Percentiles rank a stretch among this genome's conserved stretches.
Evolutionary conservation across 2,329 filamentous ascomycete species (phyloP).

Genomic region (Geosmithia flava): DNA sequence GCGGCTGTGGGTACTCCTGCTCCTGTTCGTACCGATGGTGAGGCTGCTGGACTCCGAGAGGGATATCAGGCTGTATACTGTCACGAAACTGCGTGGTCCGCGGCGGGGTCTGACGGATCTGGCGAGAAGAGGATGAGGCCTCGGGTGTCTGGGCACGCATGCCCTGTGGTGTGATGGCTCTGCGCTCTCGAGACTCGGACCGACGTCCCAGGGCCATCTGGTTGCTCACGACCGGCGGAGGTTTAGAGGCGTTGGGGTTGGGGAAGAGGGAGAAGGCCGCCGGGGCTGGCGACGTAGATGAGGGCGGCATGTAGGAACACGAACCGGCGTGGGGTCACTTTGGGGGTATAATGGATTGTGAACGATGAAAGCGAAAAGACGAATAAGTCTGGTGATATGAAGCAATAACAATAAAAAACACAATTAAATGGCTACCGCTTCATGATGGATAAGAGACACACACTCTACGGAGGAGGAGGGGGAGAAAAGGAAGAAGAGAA

Average conservation of each 20-base stretch:
- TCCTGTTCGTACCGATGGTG: not conserved
- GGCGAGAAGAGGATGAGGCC: constrained; percentile 9
- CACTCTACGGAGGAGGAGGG: too few species aligned
- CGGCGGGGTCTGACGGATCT: constrained; percentile 10
- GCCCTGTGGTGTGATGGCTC: constrained; percentile 22
- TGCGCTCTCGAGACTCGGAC: constrained; percentile 22
- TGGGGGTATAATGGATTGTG: not conserved
- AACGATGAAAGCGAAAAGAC: not conserved
- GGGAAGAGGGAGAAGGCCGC: constrained; percentile 47
- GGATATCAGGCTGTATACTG: constrained; percentile 1
- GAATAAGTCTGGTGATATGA: not conserved
- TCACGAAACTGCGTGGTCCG: constrained; percentile 5
- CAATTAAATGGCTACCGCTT: constrained; percentile 10
- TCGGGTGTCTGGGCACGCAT: constrained; percentile 12
- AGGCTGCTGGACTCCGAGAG: not conserved
- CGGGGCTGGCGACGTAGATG: constrained; percentile 15
- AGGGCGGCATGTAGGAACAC: constrained; percentile 5
- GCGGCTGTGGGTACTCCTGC: constrained; percentile 7
- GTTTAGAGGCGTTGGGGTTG: constrained; percentile 27
- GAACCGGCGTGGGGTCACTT: not conserved
- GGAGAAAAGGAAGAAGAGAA: not conserved
- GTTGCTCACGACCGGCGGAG: constrained; percentile 18
- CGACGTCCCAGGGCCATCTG: constrained; percentile 25
- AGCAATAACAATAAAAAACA: constrained; percentile 2
- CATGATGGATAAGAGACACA: constrained; percentile 7